Evolutionary conservation across 2,329 filamentous ascomycete species (phyloP).

Genomic region (Colletotrichum sp.): DNA sequence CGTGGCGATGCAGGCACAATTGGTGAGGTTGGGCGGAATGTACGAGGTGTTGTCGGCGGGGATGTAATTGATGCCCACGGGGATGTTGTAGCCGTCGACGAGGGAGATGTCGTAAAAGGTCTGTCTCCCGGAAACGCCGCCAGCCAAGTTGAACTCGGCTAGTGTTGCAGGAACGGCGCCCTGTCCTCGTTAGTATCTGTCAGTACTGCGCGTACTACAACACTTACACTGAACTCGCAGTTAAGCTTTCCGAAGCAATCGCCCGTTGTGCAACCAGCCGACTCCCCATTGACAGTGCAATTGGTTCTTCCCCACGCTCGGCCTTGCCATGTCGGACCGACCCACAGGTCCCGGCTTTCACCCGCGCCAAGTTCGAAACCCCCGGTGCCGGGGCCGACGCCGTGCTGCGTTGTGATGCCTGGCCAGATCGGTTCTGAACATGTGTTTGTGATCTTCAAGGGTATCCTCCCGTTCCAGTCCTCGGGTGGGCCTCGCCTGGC

Average conservation of each 20-base stretch:
- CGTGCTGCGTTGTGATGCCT: slow-evolving; percentile 75
- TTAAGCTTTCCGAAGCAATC: slow-evolving; percentile 76
- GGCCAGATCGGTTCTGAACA: slow-evolving; percentile 78
- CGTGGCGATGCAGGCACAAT: slow-evolving; percentile 78
- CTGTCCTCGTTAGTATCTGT: slow-evolving; percentile 39
- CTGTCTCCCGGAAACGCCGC: slow-evolving; percentile 63
- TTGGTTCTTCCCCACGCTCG: slow-evolving; percentile 86
- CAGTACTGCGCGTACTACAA: neutral
- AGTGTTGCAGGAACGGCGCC: slow-evolving; percentile 77
- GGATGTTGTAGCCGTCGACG: slow-evolving; percentile 85
- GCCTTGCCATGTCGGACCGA: slow-evolving; percentile 79
- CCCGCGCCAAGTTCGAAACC: slow-evolving; percentile 72
- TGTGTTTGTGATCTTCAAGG: slow-evolving; percentile 73
- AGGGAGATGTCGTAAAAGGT: slow-evolving; percentile 86
- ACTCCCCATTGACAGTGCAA: slow-evolving; percentile 74
- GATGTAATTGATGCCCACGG: slow-evolving; percentile 67
- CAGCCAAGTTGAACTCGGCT: slow-evolving; percentile 80
- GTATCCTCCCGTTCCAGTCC: slow-evolving; percentile 47
- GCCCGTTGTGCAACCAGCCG: slow-evolving; percentile 74
- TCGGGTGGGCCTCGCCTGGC: slow-evolving; percentile 35
- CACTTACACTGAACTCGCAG: slow-evolving; percentile 71
- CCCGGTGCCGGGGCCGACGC: slow-evolving; percentile 67
- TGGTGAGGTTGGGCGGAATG: slow-evolving; percentile 78
- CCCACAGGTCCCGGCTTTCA: slow-evolving; percentile 63
- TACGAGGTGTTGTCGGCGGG: slow-evolving; percentile 66